Conservation (phyloP, 163 green algal species). For the Chlorella variabilis region DNA sequence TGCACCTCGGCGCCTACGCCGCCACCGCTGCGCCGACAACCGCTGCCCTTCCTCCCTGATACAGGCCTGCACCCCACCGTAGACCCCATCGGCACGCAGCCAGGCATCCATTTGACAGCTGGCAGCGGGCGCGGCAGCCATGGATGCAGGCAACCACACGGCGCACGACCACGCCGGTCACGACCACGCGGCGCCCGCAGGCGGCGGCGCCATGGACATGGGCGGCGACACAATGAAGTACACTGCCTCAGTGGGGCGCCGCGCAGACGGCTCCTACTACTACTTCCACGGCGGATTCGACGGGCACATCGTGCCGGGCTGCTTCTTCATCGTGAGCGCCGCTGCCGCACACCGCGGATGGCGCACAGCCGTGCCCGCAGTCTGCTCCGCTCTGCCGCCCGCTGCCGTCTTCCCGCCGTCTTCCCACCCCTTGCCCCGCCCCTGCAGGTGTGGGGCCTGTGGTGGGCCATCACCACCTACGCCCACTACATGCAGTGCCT, state of each 20-base stretch:
- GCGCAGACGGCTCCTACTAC: slow-evolving; percentile 46
- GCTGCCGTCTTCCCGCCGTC: too few relatives aligned
- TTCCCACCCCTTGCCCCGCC: too few relatives aligned
- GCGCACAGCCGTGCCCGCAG: too few relatives aligned
- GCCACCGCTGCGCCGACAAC: too few relatives aligned
- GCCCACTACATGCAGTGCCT: slow-evolving; percentile 37
- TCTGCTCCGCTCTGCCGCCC: too few relatives aligned
- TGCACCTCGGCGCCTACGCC: too few relatives aligned
- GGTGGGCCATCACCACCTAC: slow-evolving; percentile 61
- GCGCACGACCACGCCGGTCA: neutral
- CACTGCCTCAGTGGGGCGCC: slow-evolving; percentile 19
- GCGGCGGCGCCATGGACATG: slow-evolving; percentile 1
- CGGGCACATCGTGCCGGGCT: slow-evolving; percentile 66
- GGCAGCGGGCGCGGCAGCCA: neutral
- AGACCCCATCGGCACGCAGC: too few relatives aligned
- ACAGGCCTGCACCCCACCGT: too few relatives aligned
- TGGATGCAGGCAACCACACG: neutral
- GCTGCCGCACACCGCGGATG: too few relatives aligned
- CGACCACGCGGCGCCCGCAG: slow-evolving; percentile 19
- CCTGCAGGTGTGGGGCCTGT: slow-evolving; percentile 61
- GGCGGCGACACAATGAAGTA: slow-evolving; percentile 8
- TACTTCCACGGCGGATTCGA: slow-evolving; percentile 64
- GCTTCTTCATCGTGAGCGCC: slow-evolving; percentile 71
- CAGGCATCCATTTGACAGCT: too few relatives aligned
- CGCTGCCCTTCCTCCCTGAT: too few relatives aligned